Evolutionary conservation across 371 early-diverging fungal species (phyloP), one percentile per base, ranked within the genome.

Genomic region (Rhizopus delemar): DNA sequence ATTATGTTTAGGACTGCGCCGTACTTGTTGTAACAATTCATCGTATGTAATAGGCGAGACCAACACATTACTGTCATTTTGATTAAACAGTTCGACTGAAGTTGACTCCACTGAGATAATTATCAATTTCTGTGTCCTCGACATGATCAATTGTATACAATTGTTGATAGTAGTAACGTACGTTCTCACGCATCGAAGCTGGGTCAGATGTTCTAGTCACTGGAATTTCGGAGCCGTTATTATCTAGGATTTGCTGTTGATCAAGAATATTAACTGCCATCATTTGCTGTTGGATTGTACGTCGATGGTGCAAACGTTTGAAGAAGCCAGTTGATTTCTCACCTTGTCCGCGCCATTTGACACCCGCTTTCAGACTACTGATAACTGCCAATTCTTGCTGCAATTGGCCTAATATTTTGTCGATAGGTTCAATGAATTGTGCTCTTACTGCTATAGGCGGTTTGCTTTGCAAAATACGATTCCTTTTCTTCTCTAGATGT

Each of bases 1-100:
- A 32, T 35, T 56, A 8, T 56, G 46, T n/a, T 45, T 35, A 4
- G 32, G 33, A 11, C 52, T n/a, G 1, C 67, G 62, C 4, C 41
- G 50, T 22, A 33, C 31, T 12, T 49, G 57, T 1, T 16, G 22
- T 9, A 9, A n/a, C 2, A 61, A 15, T 3, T 59, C 63, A 0
- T 51, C 55, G 16, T 51, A 12, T 0, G 45, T 51, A n/a, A 71
- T 56, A 8, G 50, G 32, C 8, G 22, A n/a, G 4, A 57, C 8
- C 43, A 46, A 22, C 0, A 7, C 4, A 5, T 28, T 29, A 28
- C 3, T 8, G 15, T 43, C 43, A 3, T 11, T 22, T 0, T 2
- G 3, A 50, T 1, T 13, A 2, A 2, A 57, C 9, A 3, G 8
- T 9, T 2, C 32, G 48, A n/a, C 3, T 4, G 12, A 49, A 50